Percentiles rank a stretch among this genome's conserved stretches.
Evolutionary conservation across 179 eudicot species (phyloP).

Genomic region (Beta macrorhiza): DNA sequence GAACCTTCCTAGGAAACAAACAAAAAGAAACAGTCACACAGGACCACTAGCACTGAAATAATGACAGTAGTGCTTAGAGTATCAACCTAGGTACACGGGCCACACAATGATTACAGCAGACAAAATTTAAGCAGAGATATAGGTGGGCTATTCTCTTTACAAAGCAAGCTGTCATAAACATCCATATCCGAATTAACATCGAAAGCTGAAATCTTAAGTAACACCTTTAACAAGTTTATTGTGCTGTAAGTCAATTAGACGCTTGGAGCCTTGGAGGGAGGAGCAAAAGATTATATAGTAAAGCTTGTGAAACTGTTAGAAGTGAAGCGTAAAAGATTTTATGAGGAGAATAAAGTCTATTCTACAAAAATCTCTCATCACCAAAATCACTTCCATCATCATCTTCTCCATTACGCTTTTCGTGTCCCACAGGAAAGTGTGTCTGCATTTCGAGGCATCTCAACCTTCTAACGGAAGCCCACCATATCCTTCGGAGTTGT

Average conservation of each 20-base stretch:
- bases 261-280: slow-evolving; percentile 40
- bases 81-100: too few species aligned
- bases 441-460: too few species aligned
- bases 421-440: not conserved
- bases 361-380: slow-evolving; percentile 9
- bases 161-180: not conserved
- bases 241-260: slow-evolving; percentile 37
- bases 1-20: too few species aligned
- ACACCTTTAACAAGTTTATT: not conserved
- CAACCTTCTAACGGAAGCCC: too few species aligned
- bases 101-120: too few species aligned
- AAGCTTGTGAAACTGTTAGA: slow-evolving; percentile 65
- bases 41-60: too few species aligned
- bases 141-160: too few species aligned
- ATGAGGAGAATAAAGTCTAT: slow-evolving; percentile 11
- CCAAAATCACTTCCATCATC: slow-evolving; percentile 12
- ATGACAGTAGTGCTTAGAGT: too few species aligned
- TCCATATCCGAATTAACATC: not conserved
- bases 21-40: too few species aligned
- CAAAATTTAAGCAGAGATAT: too few species aligned
- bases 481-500: too few species aligned
- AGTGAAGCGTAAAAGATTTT: slow-evolving; percentile 37
- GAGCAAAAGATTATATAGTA: slow-evolving; percentile 58
- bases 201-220: not conserved
- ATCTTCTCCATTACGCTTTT: slow-evolving; percentile 17